A percentile compares a stretch with the other conserved stretches of the same genome.
phyloP scores from a whole-genome alignment of 495 filamentous ascomycete species.

The Lasiosphaeris hirsuta region DNA sequence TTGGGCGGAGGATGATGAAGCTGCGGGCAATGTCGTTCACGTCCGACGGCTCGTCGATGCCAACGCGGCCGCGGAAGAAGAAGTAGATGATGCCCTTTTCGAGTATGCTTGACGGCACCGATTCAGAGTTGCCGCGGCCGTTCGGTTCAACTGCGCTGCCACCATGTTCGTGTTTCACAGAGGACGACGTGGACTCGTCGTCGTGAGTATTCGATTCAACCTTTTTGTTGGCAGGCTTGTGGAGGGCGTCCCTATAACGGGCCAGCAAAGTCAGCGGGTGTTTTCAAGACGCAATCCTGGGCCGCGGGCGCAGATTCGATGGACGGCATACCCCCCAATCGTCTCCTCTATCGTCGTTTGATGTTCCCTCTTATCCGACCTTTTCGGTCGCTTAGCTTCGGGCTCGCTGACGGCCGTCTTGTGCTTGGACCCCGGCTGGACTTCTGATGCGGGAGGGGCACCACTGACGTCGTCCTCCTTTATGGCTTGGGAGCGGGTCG shows the following conservation, averaged over 20 bases:
- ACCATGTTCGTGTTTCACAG: background rate
- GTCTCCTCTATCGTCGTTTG: constrained; percentile 11
- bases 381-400: constrained; percentile 20
- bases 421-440: constrained; percentile 24
- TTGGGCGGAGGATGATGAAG: constrained; percentile 78
- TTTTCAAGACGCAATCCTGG: too few species aligned
- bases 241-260: too few species aligned
- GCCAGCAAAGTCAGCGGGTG: too few species aligned
- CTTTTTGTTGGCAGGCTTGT: constrained; percentile 6
- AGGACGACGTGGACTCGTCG: background rate
- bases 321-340: background rate
- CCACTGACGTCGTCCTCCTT: constrained; percentile 3
- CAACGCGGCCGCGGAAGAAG: constrained; percentile 78
- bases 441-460: constrained; percentile 13
- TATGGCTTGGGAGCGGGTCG: constrained; percentile 21
- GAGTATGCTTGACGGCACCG: constrained; percentile 67
- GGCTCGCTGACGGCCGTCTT: constrained; percentile 14
- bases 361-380: constrained; percentile 3
- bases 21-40: constrained; percentile 72
- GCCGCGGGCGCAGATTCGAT: background rate
- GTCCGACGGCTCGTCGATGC: constrained; percentile 65
- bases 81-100: constrained; percentile 96
- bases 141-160: constrained; percentile 22
- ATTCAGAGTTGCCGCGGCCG: constrained; percentile 11
- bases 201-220: background rate